Conservation (phyloP, 73 alveolate genomes). For the Symbiodinium pilosum region DNA sequence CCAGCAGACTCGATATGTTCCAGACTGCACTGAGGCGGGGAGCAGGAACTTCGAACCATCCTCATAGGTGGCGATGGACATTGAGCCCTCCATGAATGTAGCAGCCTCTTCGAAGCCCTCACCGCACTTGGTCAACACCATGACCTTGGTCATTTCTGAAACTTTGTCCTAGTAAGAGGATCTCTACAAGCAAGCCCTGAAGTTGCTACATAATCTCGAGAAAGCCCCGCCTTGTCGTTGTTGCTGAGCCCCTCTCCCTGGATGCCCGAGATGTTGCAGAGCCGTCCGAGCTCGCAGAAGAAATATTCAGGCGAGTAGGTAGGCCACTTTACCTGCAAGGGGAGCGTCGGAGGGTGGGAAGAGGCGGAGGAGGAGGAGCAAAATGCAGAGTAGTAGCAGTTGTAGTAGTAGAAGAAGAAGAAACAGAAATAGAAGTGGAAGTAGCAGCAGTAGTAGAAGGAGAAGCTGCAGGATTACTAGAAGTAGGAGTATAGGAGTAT, state of each 20-base stretch:
- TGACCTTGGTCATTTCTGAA: slow-evolving; percentile 33
- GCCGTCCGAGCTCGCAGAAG: slow-evolving; percentile 76
- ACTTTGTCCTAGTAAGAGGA: neutral
- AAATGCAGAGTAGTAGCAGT: too few species aligned
- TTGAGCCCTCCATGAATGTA: slow-evolving; percentile 76
- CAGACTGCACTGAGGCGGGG: slow-evolving; percentile 60
- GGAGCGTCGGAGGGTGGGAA: too few species aligned
- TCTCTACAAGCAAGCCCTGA: neutral
- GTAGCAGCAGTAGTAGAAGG: too few species aligned
- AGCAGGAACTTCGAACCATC: slow-evolving; percentile 26
- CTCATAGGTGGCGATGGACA: slow-evolving; percentile 47
- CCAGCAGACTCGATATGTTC: slow-evolving; percentile 79
- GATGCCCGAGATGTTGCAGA: slow-evolving; percentile 76
- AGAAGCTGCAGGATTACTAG: too few species aligned
- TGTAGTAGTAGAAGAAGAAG: too few species aligned
- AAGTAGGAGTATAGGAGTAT: too few species aligned
- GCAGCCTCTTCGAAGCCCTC: slow-evolving; percentile 13
- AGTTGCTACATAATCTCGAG: too few species aligned
- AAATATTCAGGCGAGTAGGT: slow-evolving; percentile 56
- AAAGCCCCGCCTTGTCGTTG: slow-evolving; percentile 58
- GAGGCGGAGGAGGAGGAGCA: too few species aligned
- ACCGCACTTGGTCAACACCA: slow-evolving; percentile 79
- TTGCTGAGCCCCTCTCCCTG: slow-evolving; percentile 78
- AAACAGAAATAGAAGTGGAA: too few species aligned
- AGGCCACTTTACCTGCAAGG: slow-evolving; percentile 65